phyloP scores from a whole-genome alignment of 352 stramenopile genomes.

The Blastocystis sp. region DNA sequence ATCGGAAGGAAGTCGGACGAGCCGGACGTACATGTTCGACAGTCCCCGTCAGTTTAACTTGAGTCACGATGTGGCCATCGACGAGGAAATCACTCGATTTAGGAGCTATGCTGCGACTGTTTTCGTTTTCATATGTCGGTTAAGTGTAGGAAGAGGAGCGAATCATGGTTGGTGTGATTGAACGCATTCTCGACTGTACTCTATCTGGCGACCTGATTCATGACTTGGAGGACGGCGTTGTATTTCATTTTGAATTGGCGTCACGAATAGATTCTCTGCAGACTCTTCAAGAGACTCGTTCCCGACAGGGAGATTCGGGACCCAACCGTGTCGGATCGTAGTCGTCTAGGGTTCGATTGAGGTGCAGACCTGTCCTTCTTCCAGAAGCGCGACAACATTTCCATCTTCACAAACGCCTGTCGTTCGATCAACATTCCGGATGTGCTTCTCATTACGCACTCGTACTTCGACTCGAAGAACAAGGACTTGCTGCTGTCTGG shows the following conservation, averaged over 20 bases:
- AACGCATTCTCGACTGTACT: neutral
- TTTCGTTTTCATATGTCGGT: neutral
- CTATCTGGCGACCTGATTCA: neutral
- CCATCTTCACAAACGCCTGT: slow-evolving; percentile 68
- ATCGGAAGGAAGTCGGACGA: neutral
- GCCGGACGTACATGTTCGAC: neutral
- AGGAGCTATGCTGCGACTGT: slow-evolving; percentile 4
- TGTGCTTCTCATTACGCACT: slow-evolving; percentile 37
- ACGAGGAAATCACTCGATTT: slow-evolving; percentile 59
- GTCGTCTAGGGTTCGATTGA: neutral
- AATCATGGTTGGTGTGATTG: slow-evolving; percentile 22
- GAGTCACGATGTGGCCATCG: slow-evolving; percentile 24
- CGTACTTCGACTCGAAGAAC: slow-evolving; percentile 45
- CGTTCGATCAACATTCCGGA: slow-evolving; percentile 67
- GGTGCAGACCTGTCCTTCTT: slow-evolving; percentile 55
- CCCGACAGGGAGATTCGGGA: slow-evolving; percentile 20
- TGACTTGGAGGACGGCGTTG: slow-evolving; percentile 49
- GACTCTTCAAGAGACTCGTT: slow-evolving; percentile 48
- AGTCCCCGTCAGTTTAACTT: slow-evolving; percentile 5
- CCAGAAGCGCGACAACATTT: slow-evolving; percentile 60
- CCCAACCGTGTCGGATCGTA: slow-evolving; percentile 18
- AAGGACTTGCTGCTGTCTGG: slow-evolving; percentile 40
- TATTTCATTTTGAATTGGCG: neutral
- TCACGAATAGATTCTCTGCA: slow-evolving; percentile 42
- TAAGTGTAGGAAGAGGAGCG: slow-evolving; percentile 44